phyloP scores from a whole-genome alignment of 78 protist species.

The Guillardia theta region DNA sequence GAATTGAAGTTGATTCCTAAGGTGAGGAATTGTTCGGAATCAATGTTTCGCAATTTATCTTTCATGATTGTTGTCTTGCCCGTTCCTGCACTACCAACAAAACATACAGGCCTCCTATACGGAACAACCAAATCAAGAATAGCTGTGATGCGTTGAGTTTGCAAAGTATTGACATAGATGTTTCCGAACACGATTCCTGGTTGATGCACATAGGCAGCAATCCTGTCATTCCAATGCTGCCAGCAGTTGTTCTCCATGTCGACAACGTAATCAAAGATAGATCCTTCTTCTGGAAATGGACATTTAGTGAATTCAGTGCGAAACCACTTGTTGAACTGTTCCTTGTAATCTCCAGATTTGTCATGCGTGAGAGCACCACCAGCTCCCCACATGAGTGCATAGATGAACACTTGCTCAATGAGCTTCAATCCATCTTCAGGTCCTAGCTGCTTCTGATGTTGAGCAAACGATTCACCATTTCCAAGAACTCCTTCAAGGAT shows the following conservation, averaged over 20 bases:
- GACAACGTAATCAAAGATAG: constrained; percentile 72
- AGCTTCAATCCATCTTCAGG: constrained; percentile 53
- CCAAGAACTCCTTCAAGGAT: constrained; percentile 72
- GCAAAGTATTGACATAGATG: constrained; percentile 48
- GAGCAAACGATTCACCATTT: background rate
- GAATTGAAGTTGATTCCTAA: constrained; percentile 59
- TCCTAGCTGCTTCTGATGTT: constrained; percentile 4
- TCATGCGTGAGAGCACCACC: constrained; percentile 70
- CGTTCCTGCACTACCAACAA: constrained; percentile 8
- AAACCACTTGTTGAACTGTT: constrained; percentile 70
- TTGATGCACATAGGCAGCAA: constrained; percentile 44
- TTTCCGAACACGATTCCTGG: constrained; percentile 36
- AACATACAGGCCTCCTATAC: constrained; percentile 27
- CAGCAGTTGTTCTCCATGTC: constrained; percentile 31
- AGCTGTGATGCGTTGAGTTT: constrained; percentile 57
- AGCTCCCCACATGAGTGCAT: constrained; percentile 78
- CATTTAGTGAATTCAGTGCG: background rate
- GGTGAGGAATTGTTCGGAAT: background rate
- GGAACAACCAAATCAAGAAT: background rate
- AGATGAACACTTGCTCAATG: constrained; percentile 59
- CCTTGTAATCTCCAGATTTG: constrained; percentile 60
- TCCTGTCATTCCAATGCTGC: constrained; percentile 57
- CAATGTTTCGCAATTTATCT: constrained; percentile 33
- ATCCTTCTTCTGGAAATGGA: constrained; percentile 56
- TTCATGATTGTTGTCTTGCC: constrained; percentile 39